Evolutionary conservation across 2,329 filamentous ascomycete species (phyloP).

Genomic region (Epichloe scottii): DNA sequence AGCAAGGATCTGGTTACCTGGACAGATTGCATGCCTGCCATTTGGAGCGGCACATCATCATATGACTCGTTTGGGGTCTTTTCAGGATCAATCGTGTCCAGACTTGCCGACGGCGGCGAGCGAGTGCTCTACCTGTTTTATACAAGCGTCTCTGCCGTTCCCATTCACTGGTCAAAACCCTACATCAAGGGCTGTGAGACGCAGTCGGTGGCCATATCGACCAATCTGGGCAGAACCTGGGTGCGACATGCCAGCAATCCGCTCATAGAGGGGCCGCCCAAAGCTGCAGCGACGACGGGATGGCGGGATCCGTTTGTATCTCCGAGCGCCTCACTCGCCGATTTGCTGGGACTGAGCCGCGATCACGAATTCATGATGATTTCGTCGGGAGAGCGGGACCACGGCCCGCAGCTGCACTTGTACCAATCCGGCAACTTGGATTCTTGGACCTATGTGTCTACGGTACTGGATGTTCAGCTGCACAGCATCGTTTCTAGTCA

Average conservation of each 20-base stretch:
- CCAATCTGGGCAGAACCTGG: constrained; percentile 18
- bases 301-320: constrained; percentile 17
- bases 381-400: constrained; percentile 16
- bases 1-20: constrained; percentile 29
- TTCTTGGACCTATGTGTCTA: constrained; percentile 11
- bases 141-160: constrained; percentile 28
- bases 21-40: constrained; percentile 9
- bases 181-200: constrained; percentile 32
- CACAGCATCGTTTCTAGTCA: constrained; percentile 1
- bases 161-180: constrained; percentile 31
- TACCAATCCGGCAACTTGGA: constrained; percentile 11
- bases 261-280: constrained; percentile 10
- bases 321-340: constrained; percentile 10
- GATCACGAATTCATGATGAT: constrained; percentile 28
- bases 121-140: constrained; percentile 24
- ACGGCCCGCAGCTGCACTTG: constrained; percentile 11
- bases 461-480: constrained; percentile 5
- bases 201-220: constrained; percentile 28
- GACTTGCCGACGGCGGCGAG: constrained; percentile 25
- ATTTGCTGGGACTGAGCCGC: constrained; percentile 6
- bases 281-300: constrained; percentile 10
- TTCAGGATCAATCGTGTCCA: constrained; percentile 29
- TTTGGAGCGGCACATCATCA: constrained; percentile 16
- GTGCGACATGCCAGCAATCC: constrained; percentile 11
- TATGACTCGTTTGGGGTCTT: constrained; percentile 32